phyloP scores from a whole-genome alignment of 495 filamentous ascomycete species.

The Tetracladium setigerum region DNA sequence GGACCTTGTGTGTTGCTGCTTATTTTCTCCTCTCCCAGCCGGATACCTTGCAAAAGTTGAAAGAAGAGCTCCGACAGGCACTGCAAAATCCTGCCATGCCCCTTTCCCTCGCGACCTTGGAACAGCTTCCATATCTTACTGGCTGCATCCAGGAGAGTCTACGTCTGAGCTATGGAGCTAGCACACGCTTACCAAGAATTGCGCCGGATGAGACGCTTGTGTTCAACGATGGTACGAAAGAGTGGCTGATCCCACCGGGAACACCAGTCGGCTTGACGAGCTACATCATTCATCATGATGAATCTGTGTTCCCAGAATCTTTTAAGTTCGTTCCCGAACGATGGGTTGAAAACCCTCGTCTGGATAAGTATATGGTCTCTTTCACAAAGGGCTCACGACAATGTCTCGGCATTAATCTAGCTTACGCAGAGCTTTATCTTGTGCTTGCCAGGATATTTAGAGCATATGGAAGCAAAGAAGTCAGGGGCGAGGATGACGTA shows the following conservation, averaged over 20 bases:
- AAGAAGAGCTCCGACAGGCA: constrained; percentile 19
- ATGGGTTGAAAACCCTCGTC: constrained; percentile 29
- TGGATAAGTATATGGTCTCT: constrained; percentile 35
- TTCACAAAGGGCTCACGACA: constrained; percentile 39
- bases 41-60: constrained; percentile 19
- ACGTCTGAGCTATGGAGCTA: constrained; percentile 34
- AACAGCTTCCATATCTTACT: constrained; percentile 38
- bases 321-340: constrained; percentile 40
- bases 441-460: constrained; percentile 27
- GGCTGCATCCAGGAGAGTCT: constrained; percentile 36
- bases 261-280: constrained; percentile 39
- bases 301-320: constrained; percentile 38
- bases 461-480: constrained; percentile 13
- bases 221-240: constrained; percentile 19
- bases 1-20: constrained; percentile 23
- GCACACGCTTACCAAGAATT: constrained; percentile 25
- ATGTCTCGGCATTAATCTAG: constrained; percentile 47
- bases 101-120: constrained; percentile 11
- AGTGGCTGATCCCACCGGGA: constrained; percentile 24
- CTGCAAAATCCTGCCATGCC: background rate
- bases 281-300: constrained; percentile 39
- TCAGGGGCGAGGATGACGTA: background rate
- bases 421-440: constrained; percentile 36
- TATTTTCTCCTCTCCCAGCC: constrained; percentile 27
- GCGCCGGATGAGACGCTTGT: constrained; percentile 16